These are phyloP conservation scores for Trichoderma parareesei DNA, from an alignment of 495 filamentous ascomycete species.

Conservation along the genomic window DNA sequence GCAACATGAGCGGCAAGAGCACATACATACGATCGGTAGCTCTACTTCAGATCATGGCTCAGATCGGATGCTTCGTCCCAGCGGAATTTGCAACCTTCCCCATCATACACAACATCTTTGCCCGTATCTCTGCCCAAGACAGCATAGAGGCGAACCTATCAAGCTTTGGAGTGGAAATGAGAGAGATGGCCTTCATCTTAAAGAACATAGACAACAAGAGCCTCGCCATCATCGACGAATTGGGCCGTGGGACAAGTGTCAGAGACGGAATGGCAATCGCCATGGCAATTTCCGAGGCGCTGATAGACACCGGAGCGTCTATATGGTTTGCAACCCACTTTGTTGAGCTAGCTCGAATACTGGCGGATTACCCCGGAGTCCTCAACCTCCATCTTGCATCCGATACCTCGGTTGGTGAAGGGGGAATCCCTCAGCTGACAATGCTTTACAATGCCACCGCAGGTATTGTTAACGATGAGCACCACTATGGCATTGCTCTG, in stretches of 20 bases:
- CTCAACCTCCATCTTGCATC: slow-evolving; percentile 75
- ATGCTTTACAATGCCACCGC: slow-evolving; percentile 78
- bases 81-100: slow-evolving; percentile 76
- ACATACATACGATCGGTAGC: slow-evolving; percentile 88
- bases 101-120: slow-evolving; percentile 75
- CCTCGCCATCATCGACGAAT: slow-evolving; percentile 83
- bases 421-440: slow-evolving; percentile 48
- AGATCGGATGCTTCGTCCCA: slow-evolving; percentile 87
- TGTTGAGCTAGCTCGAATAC: slow-evolving; percentile 26
- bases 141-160: slow-evolving; percentile 86
- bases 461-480: slow-evolving; percentile 57
- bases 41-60: slow-evolving; percentile 82
- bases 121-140: slow-evolving; percentile 78
- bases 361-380: slow-evolving; percentile 66
- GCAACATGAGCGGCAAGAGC: slow-evolving; percentile 98
- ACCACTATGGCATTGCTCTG: slow-evolving; percentile 69
- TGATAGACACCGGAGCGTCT: slow-evolving; percentile 65
- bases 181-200: slow-evolving; percentile 88
- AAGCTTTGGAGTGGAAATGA: slow-evolving; percentile 91
- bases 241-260: slow-evolving; percentile 86
- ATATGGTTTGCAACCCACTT: slow-evolving; percentile 97
- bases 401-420: slow-evolving; percentile 42
- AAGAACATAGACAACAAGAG: slow-evolving; percentile 66
- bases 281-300: slow-evolving; percentile 76
- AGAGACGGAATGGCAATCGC: slow-evolving; percentile 84